These are phyloP conservation scores for Sphagnum fallax DNA, from an alignment of 228 moss, liverwort and hornwort genomes.

Conservation along the genomic window DNA sequence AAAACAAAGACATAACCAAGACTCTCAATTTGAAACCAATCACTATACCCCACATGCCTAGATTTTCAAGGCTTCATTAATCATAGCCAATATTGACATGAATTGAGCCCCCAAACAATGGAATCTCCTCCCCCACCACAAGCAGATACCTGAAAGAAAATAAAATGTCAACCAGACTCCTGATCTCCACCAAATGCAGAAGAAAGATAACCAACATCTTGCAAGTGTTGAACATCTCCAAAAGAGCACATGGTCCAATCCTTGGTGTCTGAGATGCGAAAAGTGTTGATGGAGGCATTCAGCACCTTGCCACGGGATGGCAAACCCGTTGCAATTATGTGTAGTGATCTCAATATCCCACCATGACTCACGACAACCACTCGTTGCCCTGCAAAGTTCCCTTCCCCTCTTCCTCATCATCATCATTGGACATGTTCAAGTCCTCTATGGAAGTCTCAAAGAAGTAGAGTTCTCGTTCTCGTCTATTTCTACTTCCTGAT, in stretches of 20 bases:
- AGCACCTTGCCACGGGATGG: slow-evolving; percentile 51
- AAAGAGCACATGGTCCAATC: slow-evolving; percentile 70
- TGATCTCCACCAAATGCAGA: slow-evolving; percentile 74
- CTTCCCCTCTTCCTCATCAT: background rate
- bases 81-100: too few species aligned
- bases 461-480: background rate
- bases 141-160: too few species aligned
- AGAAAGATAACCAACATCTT: slow-evolving; percentile 43
- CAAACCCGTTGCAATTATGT: slow-evolving; percentile 60
- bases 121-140: too few species aligned
- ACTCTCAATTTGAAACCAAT: too few species aligned
- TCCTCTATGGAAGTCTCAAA: background rate
- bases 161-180: slow-evolving; percentile 32
- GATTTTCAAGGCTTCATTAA: too few species aligned
- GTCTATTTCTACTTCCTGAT: too few species aligned
- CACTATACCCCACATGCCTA: too few species aligned
- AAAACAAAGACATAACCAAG: too few species aligned
- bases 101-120: too few species aligned
- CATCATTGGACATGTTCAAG: background rate
- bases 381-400: slow-evolving; percentile 49
- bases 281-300: slow-evolving; percentile 75
- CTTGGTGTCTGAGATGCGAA: slow-evolving; percentile 55
- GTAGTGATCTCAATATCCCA: slow-evolving; percentile 72
- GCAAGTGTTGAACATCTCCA: slow-evolving; percentile 77
- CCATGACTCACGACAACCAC: slow-evolving; percentile 79